These are phyloP conservation scores for Phycomyces blakesleeanus DNA, from an alignment of 192 early-diverging fungal species.

Conservation along the genomic window DNA sequence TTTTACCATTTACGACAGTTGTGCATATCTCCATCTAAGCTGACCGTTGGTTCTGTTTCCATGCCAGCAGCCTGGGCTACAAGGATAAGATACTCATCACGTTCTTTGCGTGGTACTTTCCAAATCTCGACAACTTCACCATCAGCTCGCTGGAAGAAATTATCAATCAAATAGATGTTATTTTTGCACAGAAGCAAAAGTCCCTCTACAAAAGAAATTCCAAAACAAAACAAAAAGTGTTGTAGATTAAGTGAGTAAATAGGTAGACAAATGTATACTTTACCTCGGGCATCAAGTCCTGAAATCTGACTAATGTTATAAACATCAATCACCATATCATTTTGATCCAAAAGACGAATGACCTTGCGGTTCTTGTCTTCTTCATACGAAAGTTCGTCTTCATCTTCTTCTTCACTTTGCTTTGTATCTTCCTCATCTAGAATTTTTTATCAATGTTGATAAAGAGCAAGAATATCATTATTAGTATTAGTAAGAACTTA, in stretches of 20 bases:
- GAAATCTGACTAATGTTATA: slow-evolving; percentile 64
- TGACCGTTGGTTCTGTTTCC: slow-evolving; percentile 30
- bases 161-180: slow-evolving; percentile 72
- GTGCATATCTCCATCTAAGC: slow-evolving; percentile 42
- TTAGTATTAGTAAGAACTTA: too few species aligned
- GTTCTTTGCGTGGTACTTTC: slow-evolving; percentile 58
- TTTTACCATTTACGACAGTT: slow-evolving; percentile 44
- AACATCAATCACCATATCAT: slow-evolving; percentile 66
- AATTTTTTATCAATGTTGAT: neutral
- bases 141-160: slow-evolving; percentile 57
- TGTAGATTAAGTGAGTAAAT: neutral
- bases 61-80: slow-evolving; percentile 48
- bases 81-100: slow-evolving; percentile 55
- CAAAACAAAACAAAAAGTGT: neutral
- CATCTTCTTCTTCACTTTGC: slow-evolving; percentile 32
- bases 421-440: slow-evolving; percentile 19
- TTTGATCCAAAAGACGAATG: slow-evolving; percentile 60
- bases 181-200: slow-evolving; percentile 63
- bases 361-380: slow-evolving; percentile 73
- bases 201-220: slow-evolving; percentile 43
- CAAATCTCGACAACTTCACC: slow-evolving; percentile 71
- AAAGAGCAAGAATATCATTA: neutral
- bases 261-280: neutral
- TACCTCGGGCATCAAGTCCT: slow-evolving; percentile 68
- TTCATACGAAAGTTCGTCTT: slow-evolving; percentile 49